Percentiles rank a stretch among this genome's conserved stretches.
Evolutionary conservation across 768 basidiomycete species (phyloP).

Genomic region (Suillus lakei): DNA sequence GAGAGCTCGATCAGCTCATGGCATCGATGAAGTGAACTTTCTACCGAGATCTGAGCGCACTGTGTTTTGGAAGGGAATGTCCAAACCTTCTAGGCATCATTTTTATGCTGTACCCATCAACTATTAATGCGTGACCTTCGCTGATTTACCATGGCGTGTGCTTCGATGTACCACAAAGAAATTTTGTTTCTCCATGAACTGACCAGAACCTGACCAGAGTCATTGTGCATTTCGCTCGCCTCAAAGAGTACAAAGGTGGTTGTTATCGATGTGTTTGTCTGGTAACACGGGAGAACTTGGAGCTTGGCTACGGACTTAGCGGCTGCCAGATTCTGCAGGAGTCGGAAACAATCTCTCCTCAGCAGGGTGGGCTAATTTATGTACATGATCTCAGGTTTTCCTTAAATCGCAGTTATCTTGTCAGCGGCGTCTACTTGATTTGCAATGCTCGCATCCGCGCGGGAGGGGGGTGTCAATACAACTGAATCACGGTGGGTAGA

Average conservation of each 20-base stretch:
- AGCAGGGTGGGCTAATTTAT: not conserved
- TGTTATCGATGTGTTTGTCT: not conserved
- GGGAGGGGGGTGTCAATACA: not conserved
- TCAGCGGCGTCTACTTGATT: not conserved
- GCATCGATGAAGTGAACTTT: slow-evolving; percentile 64
- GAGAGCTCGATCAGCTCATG: slow-evolving; percentile 74
- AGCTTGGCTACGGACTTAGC: not conserved
- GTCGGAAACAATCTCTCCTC: not conserved
- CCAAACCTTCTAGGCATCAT: not conserved
- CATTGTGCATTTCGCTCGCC: not conserved
- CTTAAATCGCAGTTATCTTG: not conserved
- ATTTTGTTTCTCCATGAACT: not conserved
- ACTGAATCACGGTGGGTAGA: not conserved
- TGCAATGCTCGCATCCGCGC: not conserved
- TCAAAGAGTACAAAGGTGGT: not conserved
- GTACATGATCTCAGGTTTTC: not conserved
- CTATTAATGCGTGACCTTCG: no score
- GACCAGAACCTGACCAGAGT: not conserved
- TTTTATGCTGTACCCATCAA: not conserved
- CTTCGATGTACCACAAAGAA: not conserved
- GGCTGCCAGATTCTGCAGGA: not conserved
- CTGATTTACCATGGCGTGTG: not conserved
- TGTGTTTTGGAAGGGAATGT: not conserved
- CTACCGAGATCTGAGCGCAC: not conserved
- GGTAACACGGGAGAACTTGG: not conserved